Base-by-base conservation (phyloP, 2,329 filamentous ascomycete genomes). In the Sodiomyces alkalinus region DNA sequence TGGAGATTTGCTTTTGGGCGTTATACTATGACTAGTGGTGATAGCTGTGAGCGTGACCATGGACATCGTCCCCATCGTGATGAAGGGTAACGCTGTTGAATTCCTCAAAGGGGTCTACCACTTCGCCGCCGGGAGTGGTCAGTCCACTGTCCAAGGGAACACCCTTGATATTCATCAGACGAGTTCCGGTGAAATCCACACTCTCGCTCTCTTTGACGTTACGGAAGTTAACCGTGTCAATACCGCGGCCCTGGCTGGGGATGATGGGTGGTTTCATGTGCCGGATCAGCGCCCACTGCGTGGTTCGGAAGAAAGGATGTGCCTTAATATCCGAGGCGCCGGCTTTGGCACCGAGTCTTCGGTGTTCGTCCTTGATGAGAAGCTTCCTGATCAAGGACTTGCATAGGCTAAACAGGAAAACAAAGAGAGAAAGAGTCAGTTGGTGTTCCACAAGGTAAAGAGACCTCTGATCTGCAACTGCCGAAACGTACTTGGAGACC, bases 261-360 rank as follows among this genome's bases (percentile, higher is more conserved):
- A 96, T 78, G 56, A 98, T 98, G 1, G 90, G 90, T 18, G 90
- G 90, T 53, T 94, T 96, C 79, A 86, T 90, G 53, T 98, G 90
- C 30, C 90, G 80, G 40, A 98, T 83, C 21, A 98, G 67, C 15
- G 90, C 90, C 90, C 90, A 98, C 49, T 92, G 85, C 4, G 87
- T 96, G 11, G 78, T 79, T 36, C 85, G 75, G 69, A 98, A 98
- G 64, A 98, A 98, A 8, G 85, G 80, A 46, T 96, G 90, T 2
- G 64, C 75, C 57, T 98, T 98, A 51, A 98, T 92, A 52, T 98
- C 90, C 1, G 86, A 94, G 7, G 90, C 90, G 36, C 90, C 90
- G 3, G 90, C 90, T 36, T 90, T 80, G 27, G 90, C 92, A 34
- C 90, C 90, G 23, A 98, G 68, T 34, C 90, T 79, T 36, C 86